Evolutionary conservation across 192 early-diverging fungal species (phyloP), one percentile per base, ranked within the genome.

Genomic region (Mortierella claussenii): DNA sequence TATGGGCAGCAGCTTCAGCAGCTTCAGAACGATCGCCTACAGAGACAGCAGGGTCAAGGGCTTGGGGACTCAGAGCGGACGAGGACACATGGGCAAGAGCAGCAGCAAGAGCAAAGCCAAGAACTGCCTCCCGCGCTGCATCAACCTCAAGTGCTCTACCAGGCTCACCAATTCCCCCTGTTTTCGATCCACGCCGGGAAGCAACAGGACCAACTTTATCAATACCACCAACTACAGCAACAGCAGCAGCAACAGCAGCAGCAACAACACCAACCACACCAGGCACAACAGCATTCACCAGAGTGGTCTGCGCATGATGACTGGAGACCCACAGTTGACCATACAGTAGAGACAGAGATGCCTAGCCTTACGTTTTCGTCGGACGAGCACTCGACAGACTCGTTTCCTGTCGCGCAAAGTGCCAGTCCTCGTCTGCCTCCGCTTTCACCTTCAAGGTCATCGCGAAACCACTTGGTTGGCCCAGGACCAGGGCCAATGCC

Each of bases 251-350:
- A 43, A 15, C 32, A 37, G 12, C 30, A 56, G 2, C 51, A 45
- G n/a, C 42, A 52, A 18, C 44, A 42, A 40, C 46, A 55, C 10
- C 51, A 70, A 18, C 58, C 48, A 33, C 27, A 49, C 8, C 61
- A 54, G 21, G 44, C 45, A 31, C 59, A 61, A 40, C 52, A 69
- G 52, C 59, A 61, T 54, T n/a, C 43, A 69, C 44, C 67, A 53
- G 50, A 34, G 15, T 53, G 48, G 42, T 15, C 6, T 28, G 28
- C 47, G 2, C 47, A 49, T 23, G 47, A 24, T 49, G 37, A 40
- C 37, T 40, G 37, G 37, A 10, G 8, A 40, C 8, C 8, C 8
- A 40, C 37, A 40, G 37, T n/a, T n/a, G 13, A 13, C 37, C 37
- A 40, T 7, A 40, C 37, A 13, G 37, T 13, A 40, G 37, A 40